Conservation (phyloP, 768 basidiomycete species). For the Kwoniella sp. region DNA sequence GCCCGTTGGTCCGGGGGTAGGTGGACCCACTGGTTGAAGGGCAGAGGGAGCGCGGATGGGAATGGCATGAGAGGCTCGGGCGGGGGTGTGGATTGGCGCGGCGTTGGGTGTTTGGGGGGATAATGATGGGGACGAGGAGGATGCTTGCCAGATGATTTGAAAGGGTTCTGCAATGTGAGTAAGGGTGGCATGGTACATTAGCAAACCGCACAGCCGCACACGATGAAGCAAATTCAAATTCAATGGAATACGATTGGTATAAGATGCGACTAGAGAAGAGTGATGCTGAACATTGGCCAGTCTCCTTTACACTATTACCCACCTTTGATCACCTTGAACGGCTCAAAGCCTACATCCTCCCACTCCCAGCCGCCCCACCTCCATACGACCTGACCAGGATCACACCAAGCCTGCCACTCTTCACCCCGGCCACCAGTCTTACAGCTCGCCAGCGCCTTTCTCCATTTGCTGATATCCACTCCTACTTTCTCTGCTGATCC, state of each 20-base stretch:
- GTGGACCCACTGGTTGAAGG: slow-evolving; percentile 38
- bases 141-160: slow-evolving; percentile 52
- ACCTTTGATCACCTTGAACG: slow-evolving; percentile 42
- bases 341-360: slow-evolving; percentile 53
- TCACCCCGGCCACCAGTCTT: slow-evolving; percentile 20
- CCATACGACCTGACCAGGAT: slow-evolving; percentile 54
- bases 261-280: no score
- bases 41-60: slow-evolving; percentile 51
- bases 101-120: slow-evolving; percentile 19
- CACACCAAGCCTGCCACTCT: slow-evolving; percentile 57
- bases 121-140: slow-evolving; percentile 20
- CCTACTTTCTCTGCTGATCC: slow-evolving; percentile 34
- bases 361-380: slow-evolving; percentile 55
- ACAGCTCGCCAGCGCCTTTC: slow-evolving; percentile 29
- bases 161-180: slow-evolving; percentile 37
- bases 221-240: no score
- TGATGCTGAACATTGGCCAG: no score
- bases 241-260: no score
- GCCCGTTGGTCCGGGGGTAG: slow-evolving; percentile 38
- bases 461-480: slow-evolving; percentile 47
- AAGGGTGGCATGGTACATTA: background rate
- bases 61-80: slow-evolving; percentile 46
- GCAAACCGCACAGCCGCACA: no score
- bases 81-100: slow-evolving; percentile 25
- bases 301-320: no score